Percentiles rank a stretch among this genome's conserved stretches.
These are phyloP conservation scores for Fraxinus albicans DNA, from an alignment of 305 asterid genomes.

Conservation along the genomic window DNA sequence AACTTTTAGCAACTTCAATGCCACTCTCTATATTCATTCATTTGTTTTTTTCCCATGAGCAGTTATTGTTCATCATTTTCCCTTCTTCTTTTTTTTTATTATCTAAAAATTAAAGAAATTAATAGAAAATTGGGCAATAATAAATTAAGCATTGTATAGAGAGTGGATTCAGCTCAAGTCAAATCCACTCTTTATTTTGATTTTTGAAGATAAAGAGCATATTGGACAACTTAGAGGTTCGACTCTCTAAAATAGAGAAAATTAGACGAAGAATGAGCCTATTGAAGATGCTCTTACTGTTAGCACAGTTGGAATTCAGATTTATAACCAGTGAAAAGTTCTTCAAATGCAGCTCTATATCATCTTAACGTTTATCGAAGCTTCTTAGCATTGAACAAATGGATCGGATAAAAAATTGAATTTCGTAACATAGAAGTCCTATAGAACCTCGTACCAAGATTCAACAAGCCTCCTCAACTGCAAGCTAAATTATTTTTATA, in stretches of 20 bases:
- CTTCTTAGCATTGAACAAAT: not conserved
- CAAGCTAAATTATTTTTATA: not conserved
- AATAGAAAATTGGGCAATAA: not conserved
- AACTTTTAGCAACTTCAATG: not conserved
- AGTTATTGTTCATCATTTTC: not conserved
- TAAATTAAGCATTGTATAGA: not conserved
- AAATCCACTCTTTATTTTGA: not conserved
- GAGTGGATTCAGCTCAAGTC: not conserved
- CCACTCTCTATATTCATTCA: not conserved
- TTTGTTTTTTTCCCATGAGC: not conserved
- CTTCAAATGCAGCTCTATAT: not conserved
- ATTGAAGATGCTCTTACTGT: not conserved
- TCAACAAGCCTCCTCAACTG: not conserved
- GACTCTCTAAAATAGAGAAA: not conserved
- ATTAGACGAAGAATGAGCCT: not conserved
- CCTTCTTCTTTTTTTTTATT: not conserved
- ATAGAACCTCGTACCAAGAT: not conserved
- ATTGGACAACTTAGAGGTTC: not conserved
- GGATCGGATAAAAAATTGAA: not conserved
- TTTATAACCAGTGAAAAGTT: not conserved
- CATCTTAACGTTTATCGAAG: not conserved
- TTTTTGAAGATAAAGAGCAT: not conserved
- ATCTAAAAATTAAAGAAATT: not conserved
- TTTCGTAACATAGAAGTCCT: not conserved
- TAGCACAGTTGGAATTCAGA: not conserved